Base-by-base conservation (phyloP, 345 rosid genomes). In the Populus ilicifolia region DNA sequence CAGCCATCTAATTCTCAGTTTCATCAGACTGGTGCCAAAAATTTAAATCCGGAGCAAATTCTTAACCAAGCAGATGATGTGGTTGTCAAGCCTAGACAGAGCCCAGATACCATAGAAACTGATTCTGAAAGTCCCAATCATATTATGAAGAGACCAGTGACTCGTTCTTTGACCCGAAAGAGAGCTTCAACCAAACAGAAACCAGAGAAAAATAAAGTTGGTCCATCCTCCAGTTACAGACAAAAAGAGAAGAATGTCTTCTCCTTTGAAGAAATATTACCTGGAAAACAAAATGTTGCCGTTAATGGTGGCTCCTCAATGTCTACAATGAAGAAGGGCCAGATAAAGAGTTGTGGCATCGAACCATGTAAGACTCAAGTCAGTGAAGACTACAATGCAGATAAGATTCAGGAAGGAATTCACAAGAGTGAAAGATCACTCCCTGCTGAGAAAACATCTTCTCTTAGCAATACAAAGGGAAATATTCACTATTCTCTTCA, bases 41-140 rank as follows among this genome's bases (percentile, higher is more conserved):
- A 79, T 70, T 82, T 67, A 61, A 86, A 80, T 81, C 77, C 81
- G 70, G 82, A 77, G 71, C 73, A 82, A 71, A 77, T 67, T 39
- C 77, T 77, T 70, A 80, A 75, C 69, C 72, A 77, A 75, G 75
- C 77, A 25, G 71, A 41, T 71, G 89, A 80, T 76, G 75, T 69
- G 69, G 76, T 29, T 80, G 67, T 73, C 80, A 88, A 83, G 78
- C 89, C 80, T 66, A 82, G 83, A 74, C 88, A 86, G 78, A 78
- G 72, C 80, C 89, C 98, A 73, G 99, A 93, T 81, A 83, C 92
- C 36, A 89, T 90, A 70, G 99, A 93, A 90, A 86, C 89, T 71
- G 98, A 88, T 84, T 86, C 97, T 71, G 95, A 89, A 79, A 86
- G 80, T 83, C 92, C 91, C 68, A 86, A 84, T 70, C 77, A 59